phyloP scores from a whole-genome alignment of 2,329 filamentous ascomycete species.

The Blumeriella jaapii region DNA sequence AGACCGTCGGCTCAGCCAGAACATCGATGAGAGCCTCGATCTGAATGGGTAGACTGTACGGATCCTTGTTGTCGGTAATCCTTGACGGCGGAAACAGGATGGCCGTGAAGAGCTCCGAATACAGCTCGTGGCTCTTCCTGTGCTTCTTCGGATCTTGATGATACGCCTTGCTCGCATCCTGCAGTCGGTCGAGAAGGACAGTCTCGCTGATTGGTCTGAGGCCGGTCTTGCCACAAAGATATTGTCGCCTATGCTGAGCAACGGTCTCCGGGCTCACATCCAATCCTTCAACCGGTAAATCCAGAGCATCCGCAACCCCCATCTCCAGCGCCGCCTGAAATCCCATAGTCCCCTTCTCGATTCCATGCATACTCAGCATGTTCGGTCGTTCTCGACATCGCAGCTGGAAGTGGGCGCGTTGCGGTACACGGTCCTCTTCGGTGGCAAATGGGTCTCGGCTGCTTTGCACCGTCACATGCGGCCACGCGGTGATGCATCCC shows the following conservation, averaged over 20 bases:
- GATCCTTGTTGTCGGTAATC: constrained; percentile 45
- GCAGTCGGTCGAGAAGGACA: constrained; percentile 46
- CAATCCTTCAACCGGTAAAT: constrained; percentile 9
- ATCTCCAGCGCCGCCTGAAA: constrained; percentile 58
- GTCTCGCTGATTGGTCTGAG: constrained; percentile 45
- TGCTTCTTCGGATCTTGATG: constrained; percentile 39
- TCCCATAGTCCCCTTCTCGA: constrained; percentile 60
- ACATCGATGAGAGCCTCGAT: constrained; percentile 57
- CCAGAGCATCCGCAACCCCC: constrained; percentile 49
- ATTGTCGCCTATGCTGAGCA: constrained; percentile 17
- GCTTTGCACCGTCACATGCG: constrained; percentile 44
- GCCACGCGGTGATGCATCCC: constrained; percentile 50
- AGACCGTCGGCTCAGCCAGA: constrained; percentile 52
- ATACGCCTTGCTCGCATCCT: constrained; percentile 40
- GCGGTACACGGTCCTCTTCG: constrained; percentile 13
- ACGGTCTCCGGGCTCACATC: constrained; percentile 12
- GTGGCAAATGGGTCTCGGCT: constrained; percentile 31
- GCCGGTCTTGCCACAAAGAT: constrained; percentile 27
- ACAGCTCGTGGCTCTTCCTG: constrained; percentile 41
- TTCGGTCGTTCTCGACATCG: constrained; percentile 37
- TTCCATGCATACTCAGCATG: constrained; percentile 61
- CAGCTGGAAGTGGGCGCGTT: constrained; percentile 22
- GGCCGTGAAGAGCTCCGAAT: constrained; percentile 49
- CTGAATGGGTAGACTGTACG: constrained; percentile 55
- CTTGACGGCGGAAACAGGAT: constrained; percentile 45